Evolutionary conservation across 345 rosid genomes (phyloP), one percentile per base, ranked within the genome.

Genomic region (Cardamine chenopodiifolia): DNA sequence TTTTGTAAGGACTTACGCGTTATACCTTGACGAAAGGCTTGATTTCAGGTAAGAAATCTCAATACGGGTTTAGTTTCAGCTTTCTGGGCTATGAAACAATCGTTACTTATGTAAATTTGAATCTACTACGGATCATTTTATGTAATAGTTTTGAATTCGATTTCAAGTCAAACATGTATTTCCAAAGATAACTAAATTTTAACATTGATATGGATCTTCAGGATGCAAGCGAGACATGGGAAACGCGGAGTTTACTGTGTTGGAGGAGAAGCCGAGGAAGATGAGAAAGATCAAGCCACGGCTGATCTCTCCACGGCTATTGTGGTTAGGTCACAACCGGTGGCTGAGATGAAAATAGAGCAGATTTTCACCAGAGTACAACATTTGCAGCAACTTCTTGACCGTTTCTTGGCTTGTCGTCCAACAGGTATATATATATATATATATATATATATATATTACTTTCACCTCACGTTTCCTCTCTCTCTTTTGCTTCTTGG

Each of bases 321-420:
- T 2, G 40, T 31, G 59, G 75, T 61, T 1, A 83, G 42, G 74
- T 55, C 85, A 15, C 86, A 87, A 4, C 90, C 95, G 0, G 47
- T 83, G 22, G 79, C 75, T n/a, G 93, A 90, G 31, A 84, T 90
- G 93, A 87, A 77, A 64, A 73, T 42, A 17, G 99, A 85, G 4
- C 75, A 69, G n/a, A 19, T 92, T 2, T 85, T 92, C 72, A 82
- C 86, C 8, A 85, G 83, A 85, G 48, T 84, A 12, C 89, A 86
- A 17, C 97, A 86, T 70, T 79, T 90, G 83, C 97, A 86, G 22
- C 97, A 85, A 79, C 85, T 90, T 7, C 86, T 95, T 12, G 92
- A 86, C 2, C 97, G 97, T 26, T 85, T 92, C 72, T 68, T 95
- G 52, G 92, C 97, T 61, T 92, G 97, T 66, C 86, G 86, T 23